Evolutionary conservation across 2,329 filamentous ascomycete genomes (phyloP).

Genomic region (Penicillium italicum): DNA sequence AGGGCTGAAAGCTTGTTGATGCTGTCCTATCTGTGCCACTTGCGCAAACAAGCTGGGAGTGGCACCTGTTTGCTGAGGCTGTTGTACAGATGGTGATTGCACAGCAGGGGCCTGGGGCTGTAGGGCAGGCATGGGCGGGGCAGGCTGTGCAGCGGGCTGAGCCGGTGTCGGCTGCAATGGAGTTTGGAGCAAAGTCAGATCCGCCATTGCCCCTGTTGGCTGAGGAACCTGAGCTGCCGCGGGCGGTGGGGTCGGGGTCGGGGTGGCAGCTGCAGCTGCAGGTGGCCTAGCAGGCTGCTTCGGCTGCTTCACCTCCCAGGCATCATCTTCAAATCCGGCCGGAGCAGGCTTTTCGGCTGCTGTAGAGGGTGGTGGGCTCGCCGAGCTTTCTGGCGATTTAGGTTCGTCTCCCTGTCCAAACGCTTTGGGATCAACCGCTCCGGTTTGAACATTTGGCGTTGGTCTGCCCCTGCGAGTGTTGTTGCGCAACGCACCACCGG

Average conservation of each 20-base stretch:
- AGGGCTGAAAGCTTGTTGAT: conserved; percentile 27
- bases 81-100: conserved; percentile 34
- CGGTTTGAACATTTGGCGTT: conserved; percentile 78
- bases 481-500: conserved; percentile 85
- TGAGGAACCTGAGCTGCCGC: conserved; percentile 31
- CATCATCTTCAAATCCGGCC: conserved; percentile 87
- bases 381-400: conserved; percentile 40
- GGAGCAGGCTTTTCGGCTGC: conserved; percentile 47
- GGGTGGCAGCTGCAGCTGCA: conserved; percentile 36
- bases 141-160: conserved; percentile 44
- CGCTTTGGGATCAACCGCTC: conserved; percentile 79
- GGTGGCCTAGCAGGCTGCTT: conserved; percentile 52
- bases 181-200: conserved; percentile 61
- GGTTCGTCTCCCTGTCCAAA: conserved; percentile 64
- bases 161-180: conserved; percentile 55
- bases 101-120: conserved; percentile 45
- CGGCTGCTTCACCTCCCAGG: conserved; percentile 90
- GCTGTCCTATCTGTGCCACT: conserved; percentile 34
- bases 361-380: conserved; percentile 51
- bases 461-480: conserved; percentile 92
- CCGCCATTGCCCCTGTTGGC: conserved; percentile 67
- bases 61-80: conserved; percentile 42
- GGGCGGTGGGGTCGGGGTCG: conserved; percentile 25
- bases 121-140: conserved; percentile 36
- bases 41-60: conserved; percentile 52